Evolutionary conservation across 495 filamentous ascomycete genomes (phyloP).

Genomic region (Friedmanniomyces simplex): DNA sequence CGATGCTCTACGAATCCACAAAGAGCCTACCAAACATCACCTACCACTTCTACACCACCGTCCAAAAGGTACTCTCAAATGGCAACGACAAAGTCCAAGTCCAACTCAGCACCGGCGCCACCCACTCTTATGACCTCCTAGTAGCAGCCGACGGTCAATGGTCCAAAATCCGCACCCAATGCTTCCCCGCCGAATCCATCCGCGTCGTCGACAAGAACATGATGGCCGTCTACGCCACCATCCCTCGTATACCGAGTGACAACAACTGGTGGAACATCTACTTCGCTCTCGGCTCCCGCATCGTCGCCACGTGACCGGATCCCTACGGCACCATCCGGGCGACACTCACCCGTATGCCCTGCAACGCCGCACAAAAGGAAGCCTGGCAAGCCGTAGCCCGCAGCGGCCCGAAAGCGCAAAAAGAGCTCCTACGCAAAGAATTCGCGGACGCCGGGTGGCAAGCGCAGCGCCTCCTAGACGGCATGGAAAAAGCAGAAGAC

Average conservation of each 20-base stretch:
- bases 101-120: conserved; percentile 27
- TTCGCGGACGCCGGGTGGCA: neutral
- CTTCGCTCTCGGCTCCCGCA: conserved; percentile 20
- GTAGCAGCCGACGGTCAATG: conserved; percentile 36
- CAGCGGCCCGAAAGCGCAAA: conserved; percentile 1
- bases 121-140: conserved; percentile 35
- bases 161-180: conserved; percentile 14
- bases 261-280: conserved; percentile 24
- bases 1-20: conserved; percentile 36
- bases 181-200: conserved; percentile 18
- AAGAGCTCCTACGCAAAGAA: neutral
- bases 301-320: conserved; percentile 23
- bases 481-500: conserved; percentile 35
- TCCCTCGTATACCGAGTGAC: conserved; percentile 21
- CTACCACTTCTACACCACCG: conserved; percentile 39
- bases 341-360: conserved; percentile 20
- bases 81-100: conserved; percentile 28
- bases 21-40: conserved; percentile 22
- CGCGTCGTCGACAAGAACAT: conserved; percentile 13
- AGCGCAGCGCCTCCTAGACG: no score
- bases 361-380: conserved; percentile 13
- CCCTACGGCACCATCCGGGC: conserved; percentile 20
- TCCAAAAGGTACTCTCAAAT: conserved; percentile 28
- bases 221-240: conserved; percentile 22
- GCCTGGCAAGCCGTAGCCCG: conserved; percentile 6